Evolutionary conservation across 192 early-diverging fungal genomes (phyloP).

Genomic region (Coemansia sp.): DNA sequence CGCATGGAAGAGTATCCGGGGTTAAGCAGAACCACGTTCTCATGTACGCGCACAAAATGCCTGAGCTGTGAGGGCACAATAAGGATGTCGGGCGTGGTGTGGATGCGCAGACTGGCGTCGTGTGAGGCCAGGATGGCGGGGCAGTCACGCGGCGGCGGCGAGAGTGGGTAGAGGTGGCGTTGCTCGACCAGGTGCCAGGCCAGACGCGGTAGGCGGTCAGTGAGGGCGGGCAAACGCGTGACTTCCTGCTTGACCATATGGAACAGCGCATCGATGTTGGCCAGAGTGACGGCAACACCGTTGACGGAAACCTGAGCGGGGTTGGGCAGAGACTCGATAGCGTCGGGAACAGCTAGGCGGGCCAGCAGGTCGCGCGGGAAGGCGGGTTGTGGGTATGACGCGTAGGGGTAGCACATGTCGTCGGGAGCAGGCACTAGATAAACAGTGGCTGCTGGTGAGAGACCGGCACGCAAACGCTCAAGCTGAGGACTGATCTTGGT

Average conservation of each 20-base stretch:
- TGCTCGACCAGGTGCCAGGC: constrained; percentile 78
- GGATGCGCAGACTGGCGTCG: constrained; percentile 37
- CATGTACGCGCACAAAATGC: constrained; percentile 68
- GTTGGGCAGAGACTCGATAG: constrained; percentile 60
- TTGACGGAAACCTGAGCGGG: constrained; percentile 84
- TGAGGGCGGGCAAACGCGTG: constrained; percentile 40
- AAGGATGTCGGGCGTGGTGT: constrained; percentile 78
- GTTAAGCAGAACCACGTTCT: constrained; percentile 79
- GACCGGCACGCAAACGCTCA: constrained; percentile 47
- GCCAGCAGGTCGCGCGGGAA: constrained; percentile 39
- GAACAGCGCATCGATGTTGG: constrained; percentile 73
- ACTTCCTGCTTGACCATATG: constrained; percentile 71
- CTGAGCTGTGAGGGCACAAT: constrained; percentile 74
- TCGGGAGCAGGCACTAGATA: constrained; percentile 74
- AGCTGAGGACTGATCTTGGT: constrained; percentile 60
- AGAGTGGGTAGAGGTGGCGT: constrained; percentile 83
- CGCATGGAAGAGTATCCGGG: constrained; percentile 82
- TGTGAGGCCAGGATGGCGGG: constrained; percentile 37
- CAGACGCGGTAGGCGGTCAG: constrained; percentile 69
- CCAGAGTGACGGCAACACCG: constrained; percentile 74
- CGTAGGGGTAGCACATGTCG: constrained; percentile 71
- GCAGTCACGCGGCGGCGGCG: constrained; percentile 56
- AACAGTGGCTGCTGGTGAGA: constrained; percentile 52
- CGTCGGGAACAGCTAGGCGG: constrained; percentile 33
- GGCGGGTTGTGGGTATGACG: constrained; percentile 84